Base-by-base conservation (phyloP, 2,329 filamentous ascomycete genomes). In the Trichoderma sp. region DNA sequence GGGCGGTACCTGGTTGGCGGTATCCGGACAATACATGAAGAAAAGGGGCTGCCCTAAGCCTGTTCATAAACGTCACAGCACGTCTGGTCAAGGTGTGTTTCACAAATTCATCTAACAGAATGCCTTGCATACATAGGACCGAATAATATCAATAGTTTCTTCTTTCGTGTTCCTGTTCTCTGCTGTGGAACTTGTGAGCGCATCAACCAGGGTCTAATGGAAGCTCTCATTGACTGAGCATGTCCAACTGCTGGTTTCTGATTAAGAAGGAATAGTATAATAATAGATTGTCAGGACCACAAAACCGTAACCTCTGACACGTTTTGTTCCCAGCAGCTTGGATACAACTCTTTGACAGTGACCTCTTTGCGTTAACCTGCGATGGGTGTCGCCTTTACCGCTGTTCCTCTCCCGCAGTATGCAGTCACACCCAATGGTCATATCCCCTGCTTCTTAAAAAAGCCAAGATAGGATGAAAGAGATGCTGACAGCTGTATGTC, bases 401-500 rank as follows among this genome's bases (percentile, higher is more conserved):
- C 33, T 21, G n/a, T 18, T 24, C n/a, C 59, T 62, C 16, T 72
- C 12, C 3, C 3, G 50, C 21, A 56, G 18, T 4, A 71, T 71
- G 60, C 45, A 66, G 74, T 75, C 64, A 62, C 24, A 75, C 74
- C 24, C 67, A 60, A 7, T 65, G 41, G 3, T 24, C 21, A 41
- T 60, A 67, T 72, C 33, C 67, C 62, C 74, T 71, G 62, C 41
- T 31, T 4, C 50, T 38, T 60, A 14, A 45, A 62, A n/a, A 27
- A 21, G 38, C n/a, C 41, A 27, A 24, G 45, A 35, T 75, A 35
- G 74, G 74, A 60, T 71, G 18, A 79, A 50, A 66, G 75, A 38
- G 60, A 33, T 56, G 65, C 72, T 76, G 76, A 76, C 76, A 75
- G 63, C 75, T 77, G 76, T 73, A 74, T 77, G 76, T 77, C 76